A percentile compares a stretch with the other conserved stretches of the same genome.
These are phyloP conservation scores for Ceratorhiza oryzae-sativae DNA, from an alignment of 1,284 basidiomycete species.

Conservation along the genomic window DNA sequence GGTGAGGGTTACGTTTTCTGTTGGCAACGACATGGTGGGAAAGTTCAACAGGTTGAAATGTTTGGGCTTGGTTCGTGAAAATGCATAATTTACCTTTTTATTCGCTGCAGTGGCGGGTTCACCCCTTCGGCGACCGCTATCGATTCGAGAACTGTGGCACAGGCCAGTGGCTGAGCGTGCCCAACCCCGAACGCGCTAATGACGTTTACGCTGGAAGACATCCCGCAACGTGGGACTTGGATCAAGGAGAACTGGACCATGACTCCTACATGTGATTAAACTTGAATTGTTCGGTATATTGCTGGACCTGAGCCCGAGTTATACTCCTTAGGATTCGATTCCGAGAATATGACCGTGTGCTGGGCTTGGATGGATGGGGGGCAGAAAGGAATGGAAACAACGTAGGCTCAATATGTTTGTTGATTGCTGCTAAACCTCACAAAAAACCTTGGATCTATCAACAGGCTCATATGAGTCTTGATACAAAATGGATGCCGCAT, in stretches of 20 bases:
- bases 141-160: conserved; percentile 7
- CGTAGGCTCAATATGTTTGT: not conserved
- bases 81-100: too few species aligned
- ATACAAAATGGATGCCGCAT: conserved; percentile 7
- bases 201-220: not conserved
- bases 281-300: not conserved
- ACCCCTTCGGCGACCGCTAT: conserved; percentile 1
- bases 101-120: not conserved
- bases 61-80: too few species aligned
- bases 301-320: not conserved
- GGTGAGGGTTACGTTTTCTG: not conserved
- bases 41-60: not conserved
- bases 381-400: not conserved
- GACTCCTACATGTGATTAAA: conserved; percentile 9
- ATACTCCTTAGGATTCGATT: not conserved
- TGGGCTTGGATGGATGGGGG: not conserved
- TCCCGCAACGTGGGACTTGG: conserved; percentile 9
- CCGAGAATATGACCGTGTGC: not conserved
- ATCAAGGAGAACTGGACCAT: not conserved
- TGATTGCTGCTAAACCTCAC: not conserved
- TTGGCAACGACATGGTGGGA: conserved; percentile 9
- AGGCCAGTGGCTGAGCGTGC: not conserved
- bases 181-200: not conserved
- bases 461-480: not conserved
- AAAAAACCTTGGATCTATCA: not conserved